Percentiles rank a stretch among this genome's conserved stretches.
These are phyloP conservation scores for Calophaca sinica DNA, from an alignment of 306 rosid genomes.

Conservation along the genomic window DNA sequence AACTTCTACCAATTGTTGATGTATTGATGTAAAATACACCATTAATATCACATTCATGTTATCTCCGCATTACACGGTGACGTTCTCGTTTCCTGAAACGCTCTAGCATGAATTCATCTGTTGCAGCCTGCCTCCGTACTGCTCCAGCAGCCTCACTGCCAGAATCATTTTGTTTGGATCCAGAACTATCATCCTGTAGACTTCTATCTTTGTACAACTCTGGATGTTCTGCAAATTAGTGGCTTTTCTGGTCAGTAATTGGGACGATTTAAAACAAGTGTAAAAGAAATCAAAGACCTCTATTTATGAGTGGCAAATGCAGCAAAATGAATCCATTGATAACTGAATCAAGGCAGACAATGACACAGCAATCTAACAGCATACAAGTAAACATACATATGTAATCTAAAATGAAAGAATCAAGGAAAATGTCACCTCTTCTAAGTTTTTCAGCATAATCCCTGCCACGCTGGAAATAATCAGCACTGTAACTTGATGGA, in stretches of 20 bases:
- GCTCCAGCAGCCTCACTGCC: constrained; percentile 69
- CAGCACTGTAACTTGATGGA: constrained; percentile 95
- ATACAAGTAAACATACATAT: neutral
- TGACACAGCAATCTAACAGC: constrained; percentile 29
- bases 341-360: constrained; percentile 31
- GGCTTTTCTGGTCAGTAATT: constrained; percentile 36
- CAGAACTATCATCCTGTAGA: constrained; percentile 67
- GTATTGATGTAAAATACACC: neutral
- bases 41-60: constrained; percentile 35
- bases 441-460: constrained; percentile 98
- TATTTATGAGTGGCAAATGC: neutral
- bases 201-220: constrained; percentile 89
- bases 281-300: constrained; percentile 4
- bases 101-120: constrained; percentile 91
- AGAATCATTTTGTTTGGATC: constrained; percentile 65
- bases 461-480: constrained; percentile 97
- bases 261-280: constrained; percentile 19
- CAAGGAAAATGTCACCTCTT: constrained; percentile 65
- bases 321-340: constrained; percentile 27
- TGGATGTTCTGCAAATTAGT: constrained; percentile 80
- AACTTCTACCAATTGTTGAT: constrained; percentile 1
- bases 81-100: constrained; percentile 98
- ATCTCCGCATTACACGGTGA: constrained; percentile 87
- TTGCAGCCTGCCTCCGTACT: constrained; percentile 93
- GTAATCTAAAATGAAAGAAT: neutral